Conservation (phyloP, 1,284 basidiomycete species). For the Cryptococcus sp. region DNA sequence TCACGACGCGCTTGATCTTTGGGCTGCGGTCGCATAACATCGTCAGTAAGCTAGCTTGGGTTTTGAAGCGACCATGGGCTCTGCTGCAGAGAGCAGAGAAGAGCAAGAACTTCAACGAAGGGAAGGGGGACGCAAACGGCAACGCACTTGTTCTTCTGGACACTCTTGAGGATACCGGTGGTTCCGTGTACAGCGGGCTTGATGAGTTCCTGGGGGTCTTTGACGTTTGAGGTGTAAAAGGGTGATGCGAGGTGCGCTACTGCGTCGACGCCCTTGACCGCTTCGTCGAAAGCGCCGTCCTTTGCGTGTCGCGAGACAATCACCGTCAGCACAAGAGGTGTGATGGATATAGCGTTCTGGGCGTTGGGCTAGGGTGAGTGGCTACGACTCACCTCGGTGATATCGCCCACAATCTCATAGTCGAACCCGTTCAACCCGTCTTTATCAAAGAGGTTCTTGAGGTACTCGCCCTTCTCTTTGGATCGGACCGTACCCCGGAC, state of each 20-base stretch:
- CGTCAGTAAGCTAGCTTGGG: too few relatives aligned
- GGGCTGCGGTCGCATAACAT: conserved; percentile 37
- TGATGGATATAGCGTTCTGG: neutral
- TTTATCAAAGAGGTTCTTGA: conserved; percentile 56
- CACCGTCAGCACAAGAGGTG: neutral
- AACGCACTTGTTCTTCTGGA: conserved; percentile 59
- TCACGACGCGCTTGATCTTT: conserved; percentile 64
- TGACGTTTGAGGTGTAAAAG: conserved; percentile 40
- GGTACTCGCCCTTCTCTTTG: conserved; percentile 57
- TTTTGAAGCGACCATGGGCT: too few relatives aligned
- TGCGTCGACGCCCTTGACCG: conserved; percentile 65
- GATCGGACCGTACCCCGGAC: conserved; percentile 64
- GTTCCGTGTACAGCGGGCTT: conserved; percentile 67
- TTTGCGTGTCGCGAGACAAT: conserved; percentile 22
- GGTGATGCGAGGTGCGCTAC: conserved; percentile 51
- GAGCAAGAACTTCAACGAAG: neutral
- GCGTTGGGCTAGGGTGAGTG: neutral
- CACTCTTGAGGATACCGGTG: conserved; percentile 60
- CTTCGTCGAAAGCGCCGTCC: conserved; percentile 67
- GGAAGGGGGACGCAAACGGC: neutral
- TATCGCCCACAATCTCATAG: conserved; percentile 60
- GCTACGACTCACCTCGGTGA: conserved; percentile 54
- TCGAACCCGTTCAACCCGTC: conserved; percentile 56
- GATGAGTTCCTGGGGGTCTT: conserved; percentile 58
- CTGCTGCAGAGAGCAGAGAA: neutral